A percentile compares a stretch with the other conserved stretches of the same genome.
These are phyloP conservation scores for Arthrinium puccinioides DNA, from an alignment of 2,329 filamentous ascomycete species.

Conservation along the genomic window DNA sequence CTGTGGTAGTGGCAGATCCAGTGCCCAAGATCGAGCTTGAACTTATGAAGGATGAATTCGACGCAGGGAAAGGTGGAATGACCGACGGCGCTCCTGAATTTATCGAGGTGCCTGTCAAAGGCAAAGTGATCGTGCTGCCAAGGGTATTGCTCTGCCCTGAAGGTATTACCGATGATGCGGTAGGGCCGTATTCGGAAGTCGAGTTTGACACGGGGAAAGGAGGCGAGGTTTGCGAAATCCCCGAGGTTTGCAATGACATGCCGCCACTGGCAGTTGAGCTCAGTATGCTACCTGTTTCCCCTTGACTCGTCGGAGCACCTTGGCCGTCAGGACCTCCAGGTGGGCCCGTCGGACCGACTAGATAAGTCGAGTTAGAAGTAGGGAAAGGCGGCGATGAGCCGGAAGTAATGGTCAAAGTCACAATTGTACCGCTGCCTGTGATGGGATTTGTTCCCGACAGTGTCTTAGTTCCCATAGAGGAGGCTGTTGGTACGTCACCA, in stretches of 20 bases:
- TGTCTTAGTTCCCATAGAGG: too few species aligned
- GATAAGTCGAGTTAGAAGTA: conserved; percentile 6
- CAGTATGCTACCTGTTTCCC: neutral
- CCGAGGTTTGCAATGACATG: neutral
- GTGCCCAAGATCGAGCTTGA: too few species aligned
- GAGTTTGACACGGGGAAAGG: conserved; percentile 9
- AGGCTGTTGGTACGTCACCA: too few species aligned
- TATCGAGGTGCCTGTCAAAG: too few species aligned
- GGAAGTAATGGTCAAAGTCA: too few species aligned
- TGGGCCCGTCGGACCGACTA: neutral
- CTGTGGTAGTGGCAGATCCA: too few species aligned
- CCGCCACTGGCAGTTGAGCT: neutral
- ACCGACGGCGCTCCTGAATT: too few species aligned
- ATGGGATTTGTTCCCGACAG: too few species aligned
- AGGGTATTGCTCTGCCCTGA: conserved; percentile 6
- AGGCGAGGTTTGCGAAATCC: neutral
- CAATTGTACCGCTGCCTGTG: too few species aligned
- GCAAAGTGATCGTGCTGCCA: conserved; percentile 6
- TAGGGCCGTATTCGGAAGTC: conserved; percentile 3
- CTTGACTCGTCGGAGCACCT: conserved; percentile 1
- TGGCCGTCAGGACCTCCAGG: conserved; percentile 1
- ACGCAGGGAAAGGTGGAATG: neutral
- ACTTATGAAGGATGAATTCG: neutral
- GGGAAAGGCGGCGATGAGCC: neutral
- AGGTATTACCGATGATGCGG: conserved; percentile 2